phyloP scores from a whole-genome alignment of 768 basidiomycete species.

The Amanita phalloides region DNA sequence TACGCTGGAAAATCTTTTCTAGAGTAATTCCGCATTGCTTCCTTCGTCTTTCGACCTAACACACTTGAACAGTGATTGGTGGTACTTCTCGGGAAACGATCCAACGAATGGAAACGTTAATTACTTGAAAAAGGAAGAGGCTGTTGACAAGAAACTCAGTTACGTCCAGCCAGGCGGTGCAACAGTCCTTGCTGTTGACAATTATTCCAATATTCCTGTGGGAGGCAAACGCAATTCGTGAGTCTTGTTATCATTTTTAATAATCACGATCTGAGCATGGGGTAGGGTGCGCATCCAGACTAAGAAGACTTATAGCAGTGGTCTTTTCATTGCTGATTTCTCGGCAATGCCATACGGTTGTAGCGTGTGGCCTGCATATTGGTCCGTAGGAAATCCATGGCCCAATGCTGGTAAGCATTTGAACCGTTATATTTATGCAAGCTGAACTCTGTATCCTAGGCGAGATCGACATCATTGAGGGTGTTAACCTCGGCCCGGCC shows the following conservation, averaged over 20 bases:
- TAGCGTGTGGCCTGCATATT: conserved; percentile 49
- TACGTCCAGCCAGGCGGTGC: conserved; percentile 49
- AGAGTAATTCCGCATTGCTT: conserved; percentile 27
- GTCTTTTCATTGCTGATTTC: conserved; percentile 70
- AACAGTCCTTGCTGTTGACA: conserved; percentile 54
- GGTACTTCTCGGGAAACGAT: conserved; percentile 52
- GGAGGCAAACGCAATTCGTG: conserved; percentile 49
- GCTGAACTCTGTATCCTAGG: conserved; percentile 12
- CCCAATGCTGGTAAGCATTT: conserved; percentile 27
- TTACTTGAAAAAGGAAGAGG: conserved; percentile 38
- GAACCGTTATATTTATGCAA: conserved; percentile 1
- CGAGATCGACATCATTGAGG: conserved; percentile 74
- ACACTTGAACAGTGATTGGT: conserved; percentile 38
- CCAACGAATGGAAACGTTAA: conserved; percentile 65
- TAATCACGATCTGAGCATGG: background rate
- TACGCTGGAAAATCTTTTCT: conserved; percentile 47
- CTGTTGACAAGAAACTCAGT: conserved; percentile 42
- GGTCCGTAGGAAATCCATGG: conserved; percentile 44
- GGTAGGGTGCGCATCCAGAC: conserved; percentile 59
- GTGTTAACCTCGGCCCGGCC: conserved; percentile 44
- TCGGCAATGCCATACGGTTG: conserved; percentile 64
- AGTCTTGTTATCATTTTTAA: conserved; percentile 9
- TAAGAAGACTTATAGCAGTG: conserved; percentile 49
- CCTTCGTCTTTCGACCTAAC: background rate
- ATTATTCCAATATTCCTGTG: conserved; percentile 31